These are phyloP conservation scores for Arthrobotrys conoides DNA, from an alignment of 2,329 filamentous ascomycete genomes.

Conservation along the genomic window DNA sequence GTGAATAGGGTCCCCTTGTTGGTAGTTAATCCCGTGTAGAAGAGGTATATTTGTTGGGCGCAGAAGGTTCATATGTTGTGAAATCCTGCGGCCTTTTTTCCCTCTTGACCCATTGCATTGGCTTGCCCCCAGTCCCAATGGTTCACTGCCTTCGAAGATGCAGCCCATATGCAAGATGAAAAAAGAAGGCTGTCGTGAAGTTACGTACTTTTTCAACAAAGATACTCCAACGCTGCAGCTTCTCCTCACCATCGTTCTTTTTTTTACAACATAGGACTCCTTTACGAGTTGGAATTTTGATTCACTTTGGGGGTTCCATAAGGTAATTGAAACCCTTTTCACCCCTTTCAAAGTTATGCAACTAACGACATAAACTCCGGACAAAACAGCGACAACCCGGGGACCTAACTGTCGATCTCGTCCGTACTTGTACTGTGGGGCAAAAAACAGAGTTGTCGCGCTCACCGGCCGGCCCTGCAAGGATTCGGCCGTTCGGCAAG, in stretches of 20 bases:
- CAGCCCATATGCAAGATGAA: background rate
- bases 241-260: background rate
- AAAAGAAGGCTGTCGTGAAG: background rate
- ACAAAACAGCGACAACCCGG: background rate
- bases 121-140: background rate
- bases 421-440: constrained; percentile 13
- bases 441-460: constrained; percentile 10
- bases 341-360: constrained; percentile 12
- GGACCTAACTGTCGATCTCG: background rate
- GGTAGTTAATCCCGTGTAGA: constrained; percentile 13
- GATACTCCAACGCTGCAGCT: background rate
- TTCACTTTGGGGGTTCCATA: background rate
- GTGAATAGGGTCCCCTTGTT: constrained; percentile 7
- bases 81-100: constrained; percentile 3
- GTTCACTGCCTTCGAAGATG: background rate
- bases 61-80: background rate
- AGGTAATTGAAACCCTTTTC: background rate
- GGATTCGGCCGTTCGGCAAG: constrained; percentile 25
- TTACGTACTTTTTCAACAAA: constrained; percentile 5
- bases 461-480: background rate
- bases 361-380: background rate
- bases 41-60: constrained; percentile 1
- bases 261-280: constrained; percentile 3
- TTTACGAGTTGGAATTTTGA: constrained; percentile 14
- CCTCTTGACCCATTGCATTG: background rate